These are phyloP conservation scores for Cynanchum wilfordii DNA, from an alignment of 257 asterid species.

Conservation along the genomic window DNA sequence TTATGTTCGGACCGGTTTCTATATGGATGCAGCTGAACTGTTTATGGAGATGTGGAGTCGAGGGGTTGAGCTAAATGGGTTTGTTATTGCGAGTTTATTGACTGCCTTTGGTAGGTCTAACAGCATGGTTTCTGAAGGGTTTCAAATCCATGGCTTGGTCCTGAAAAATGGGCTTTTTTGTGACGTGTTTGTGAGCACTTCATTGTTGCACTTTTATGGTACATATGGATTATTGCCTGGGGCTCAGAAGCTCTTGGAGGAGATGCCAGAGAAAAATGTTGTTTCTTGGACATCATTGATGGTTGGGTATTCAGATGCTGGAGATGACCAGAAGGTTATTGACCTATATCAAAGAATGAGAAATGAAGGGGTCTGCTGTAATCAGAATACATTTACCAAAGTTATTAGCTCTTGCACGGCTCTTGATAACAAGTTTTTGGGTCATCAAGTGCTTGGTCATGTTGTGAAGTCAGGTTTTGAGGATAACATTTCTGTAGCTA, in stretches of 20 bases:
- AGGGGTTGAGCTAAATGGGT: slow-evolving; percentile 49
- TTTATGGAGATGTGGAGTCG: slow-evolving; percentile 57
- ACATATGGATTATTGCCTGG: slow-evolving; percentile 44
- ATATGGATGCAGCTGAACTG: slow-evolving; percentile 38
- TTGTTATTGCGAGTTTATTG: slow-evolving; percentile 63
- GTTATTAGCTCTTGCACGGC: slow-evolving; percentile 64
- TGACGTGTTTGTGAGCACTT: slow-evolving; percentile 66
- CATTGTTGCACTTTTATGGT: slow-evolving; percentile 80
- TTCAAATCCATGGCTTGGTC: slow-evolving; percentile 62
- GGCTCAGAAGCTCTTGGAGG: slow-evolving; percentile 52
- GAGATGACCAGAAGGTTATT: slow-evolving; percentile 39
- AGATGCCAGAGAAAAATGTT: slow-evolving; percentile 74
- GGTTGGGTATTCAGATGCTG: slow-evolving; percentile 59
- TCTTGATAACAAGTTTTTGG: slow-evolving; percentile 63
- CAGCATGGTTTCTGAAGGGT: slow-evolving; percentile 55
- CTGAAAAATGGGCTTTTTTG: slow-evolving; percentile 56
- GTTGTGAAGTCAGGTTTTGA: slow-evolving; percentile 62
- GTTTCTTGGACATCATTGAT: slow-evolving; percentile 92
- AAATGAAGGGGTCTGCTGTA: slow-evolving; percentile 45
- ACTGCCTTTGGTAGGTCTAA: slow-evolving; percentile 65
- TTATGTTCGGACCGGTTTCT: slow-evolving; percentile 46
- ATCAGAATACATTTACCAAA: slow-evolving; percentile 64
- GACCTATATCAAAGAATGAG: slow-evolving; percentile 52
- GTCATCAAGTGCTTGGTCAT: slow-evolving; percentile 71
- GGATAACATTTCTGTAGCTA: slow-evolving; percentile 58